phyloP scores from a whole-genome alignment of 768 basidiomycete species.

The Mycena vitilis region DNA sequence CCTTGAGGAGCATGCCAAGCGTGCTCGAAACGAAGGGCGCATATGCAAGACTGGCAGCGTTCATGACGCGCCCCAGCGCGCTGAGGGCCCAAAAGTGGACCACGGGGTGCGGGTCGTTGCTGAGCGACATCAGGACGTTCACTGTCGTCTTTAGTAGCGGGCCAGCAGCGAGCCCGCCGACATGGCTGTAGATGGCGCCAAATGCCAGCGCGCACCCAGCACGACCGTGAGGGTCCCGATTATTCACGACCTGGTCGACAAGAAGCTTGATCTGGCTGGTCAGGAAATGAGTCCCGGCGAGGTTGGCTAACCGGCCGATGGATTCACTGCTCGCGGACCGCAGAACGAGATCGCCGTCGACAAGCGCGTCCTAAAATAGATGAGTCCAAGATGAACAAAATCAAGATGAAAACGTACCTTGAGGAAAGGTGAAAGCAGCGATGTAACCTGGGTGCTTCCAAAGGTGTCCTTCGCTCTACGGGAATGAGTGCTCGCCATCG shows the following conservation, averaged over 20 bases:
- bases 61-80: constrained; percentile 87
- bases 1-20: constrained; percentile 88
- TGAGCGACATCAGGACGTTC: constrained; percentile 93
- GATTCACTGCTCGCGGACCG: constrained; percentile 87
- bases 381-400: constrained; percentile 14
- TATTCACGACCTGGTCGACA: constrained; percentile 93
- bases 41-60: constrained; percentile 92
- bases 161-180: constrained; percentile 94
- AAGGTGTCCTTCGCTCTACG: constrained; percentile 75
- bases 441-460: constrained; percentile 71
- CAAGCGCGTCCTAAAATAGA: constrained; percentile 71
- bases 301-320: constrained; percentile 85
- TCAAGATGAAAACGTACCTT: constrained; percentile 64
- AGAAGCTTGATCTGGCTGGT: constrained; percentile 89
- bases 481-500: constrained; percentile 57
- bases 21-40: constrained; percentile 90
- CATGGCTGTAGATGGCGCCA: constrained; percentile 90
- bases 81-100: constrained; percentile 95
- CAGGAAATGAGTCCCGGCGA: constrained; percentile 87
- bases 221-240: constrained; percentile 91
- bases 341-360: constrained; percentile 83
- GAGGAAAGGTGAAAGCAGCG: constrained; percentile 74
- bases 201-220: constrained; percentile 96
- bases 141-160: constrained; percentile 95
- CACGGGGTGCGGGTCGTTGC: constrained; percentile 95